Base-by-base conservation (phyloP, 306 rosid genomes). In the Citrullus mucosospermus region DNA sequence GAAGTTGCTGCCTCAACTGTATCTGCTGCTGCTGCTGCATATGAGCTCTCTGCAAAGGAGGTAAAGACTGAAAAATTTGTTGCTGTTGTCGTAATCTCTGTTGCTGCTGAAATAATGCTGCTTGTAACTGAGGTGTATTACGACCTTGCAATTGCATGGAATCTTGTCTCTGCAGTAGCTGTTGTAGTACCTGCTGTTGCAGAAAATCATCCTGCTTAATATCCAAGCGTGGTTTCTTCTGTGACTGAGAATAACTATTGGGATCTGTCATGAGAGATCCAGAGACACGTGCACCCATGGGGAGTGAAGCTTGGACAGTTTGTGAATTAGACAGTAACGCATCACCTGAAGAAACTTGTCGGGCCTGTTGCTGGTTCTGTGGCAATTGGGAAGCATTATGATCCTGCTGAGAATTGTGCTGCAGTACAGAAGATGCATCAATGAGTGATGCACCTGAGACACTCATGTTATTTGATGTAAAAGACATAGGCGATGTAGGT, bases 401-500 rank as follows among this genome's bases (percentile, higher is more conserved):
- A 22, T 91, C 97, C 80, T 91, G 99, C 81, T 89, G 97, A 75
- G 96, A 86, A 85, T 70, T 92, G 79, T 87, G 97, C 62, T 91
- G 97, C 80, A 87, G 91, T 61, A 86, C 90, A 73, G 93, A 83
- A 72, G 95, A 95, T 77, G 89, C 99, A 78, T 95, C 99, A 88
- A 92, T 92, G 71, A 90, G 90, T 1, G 98, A 88, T 69, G 97
- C 93, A 20, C 97, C 98, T 0, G 98, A 89, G 78, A 94, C 82
- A 88, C 96, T 91, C 75, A 91, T 82, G 85, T 95, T 95, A 86
- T 95, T 89, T 69, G 98, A 95, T 38, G 98, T 85, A 81, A 89
- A 95, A 8, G 97, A 95, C 91, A 91, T 80, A 9, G 98, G 97
- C 1, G 98, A 95, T 8, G 98, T 88, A 20, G 98, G 98, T 62